Conservation (phyloP, 257 asterid species). For the Nicotiana undulata region DNA sequence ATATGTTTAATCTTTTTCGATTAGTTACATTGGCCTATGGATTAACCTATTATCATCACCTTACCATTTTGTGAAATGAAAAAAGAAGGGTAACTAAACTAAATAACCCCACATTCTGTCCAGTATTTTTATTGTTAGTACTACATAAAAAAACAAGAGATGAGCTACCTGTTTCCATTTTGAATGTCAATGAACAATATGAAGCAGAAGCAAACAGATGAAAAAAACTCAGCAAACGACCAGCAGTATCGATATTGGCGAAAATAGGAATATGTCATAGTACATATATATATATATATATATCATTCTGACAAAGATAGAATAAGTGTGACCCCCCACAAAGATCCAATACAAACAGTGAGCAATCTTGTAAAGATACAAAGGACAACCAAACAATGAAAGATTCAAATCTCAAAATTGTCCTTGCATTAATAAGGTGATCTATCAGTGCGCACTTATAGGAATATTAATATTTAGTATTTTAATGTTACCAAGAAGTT, state of each 20-base stretch:
- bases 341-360: conserved; percentile 46
- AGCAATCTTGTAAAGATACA: conserved; percentile 53
- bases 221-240: background rate
- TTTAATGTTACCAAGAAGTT: background rate
- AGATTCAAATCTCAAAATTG: conserved; percentile 30
- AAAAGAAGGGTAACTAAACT: background rate
- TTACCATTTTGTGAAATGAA: background rate
- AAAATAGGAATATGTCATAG: conserved; percentile 4
- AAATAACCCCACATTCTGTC: background rate
- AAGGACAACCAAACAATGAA: conserved; percentile 29
- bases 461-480: conserved; percentile 9
- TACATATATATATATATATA: background rate
- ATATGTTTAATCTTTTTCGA: too few species aligned
- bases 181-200: background rate
- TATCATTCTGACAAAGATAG: conserved; percentile 36
- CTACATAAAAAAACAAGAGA: background rate
- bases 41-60: background rate
- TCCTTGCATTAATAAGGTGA: conserved; percentile 17
- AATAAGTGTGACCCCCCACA: conserved; percentile 57
- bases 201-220: background rate
- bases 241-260: background rate
- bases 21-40: too few species aligned
- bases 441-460: conserved; percentile 14
- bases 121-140: background rate
- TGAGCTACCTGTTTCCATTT: background rate